Base-by-base conservation (phyloP, 805 yeast species). In the Ogataea zsoltii region DNA sequence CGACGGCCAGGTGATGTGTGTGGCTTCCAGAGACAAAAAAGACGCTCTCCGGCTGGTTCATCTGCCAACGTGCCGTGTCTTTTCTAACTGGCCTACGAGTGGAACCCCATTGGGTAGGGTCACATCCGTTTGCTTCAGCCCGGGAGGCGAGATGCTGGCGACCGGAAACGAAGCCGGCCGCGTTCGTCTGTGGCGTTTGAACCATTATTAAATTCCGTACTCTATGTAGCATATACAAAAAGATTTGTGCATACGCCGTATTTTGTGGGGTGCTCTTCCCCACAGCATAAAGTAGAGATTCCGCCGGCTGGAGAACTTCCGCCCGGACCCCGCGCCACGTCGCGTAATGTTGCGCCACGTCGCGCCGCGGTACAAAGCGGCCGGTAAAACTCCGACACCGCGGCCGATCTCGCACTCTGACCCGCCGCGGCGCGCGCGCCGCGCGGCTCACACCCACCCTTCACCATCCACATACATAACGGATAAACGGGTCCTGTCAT, bases 101-200 rank as follows among this genome's bases (percentile, higher is more conserved):
- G 90, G 90, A 5, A 92, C 99, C 0, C 98, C 99, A 10, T 75
- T 94, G 54, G 99, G 99, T n/a, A 82, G 85, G 54, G 97, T 94
- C 28, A 88, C 97, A 0, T 67, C 83, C 14, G 84, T 82, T 2
- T 78, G 81, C 13, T 92, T 92, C 66, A 82, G 95, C 34, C 89
- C 94, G 21, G 79, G 80, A 51, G 80, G 83, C 48, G 94, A 88
- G 66, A 80, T 91, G 83, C 65, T 94, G 39, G 88, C 91, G 14
- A 79, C 89, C 1, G 99, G 96, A 51, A 92, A 91, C 58, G 96
- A 88, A 58, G 88, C 82, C 19, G 99, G 99, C 9, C 83, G 80
- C 60, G 94, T 85, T 7, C 82, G 98, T 55, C 72, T 94, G 45
- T 94, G 96, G 95, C 79, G 85, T 61, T 65, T 94, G 46, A 85